phyloP scores from a whole-genome alignment of 1,139 yeast species.

The Eremothecium coryli region DNA sequence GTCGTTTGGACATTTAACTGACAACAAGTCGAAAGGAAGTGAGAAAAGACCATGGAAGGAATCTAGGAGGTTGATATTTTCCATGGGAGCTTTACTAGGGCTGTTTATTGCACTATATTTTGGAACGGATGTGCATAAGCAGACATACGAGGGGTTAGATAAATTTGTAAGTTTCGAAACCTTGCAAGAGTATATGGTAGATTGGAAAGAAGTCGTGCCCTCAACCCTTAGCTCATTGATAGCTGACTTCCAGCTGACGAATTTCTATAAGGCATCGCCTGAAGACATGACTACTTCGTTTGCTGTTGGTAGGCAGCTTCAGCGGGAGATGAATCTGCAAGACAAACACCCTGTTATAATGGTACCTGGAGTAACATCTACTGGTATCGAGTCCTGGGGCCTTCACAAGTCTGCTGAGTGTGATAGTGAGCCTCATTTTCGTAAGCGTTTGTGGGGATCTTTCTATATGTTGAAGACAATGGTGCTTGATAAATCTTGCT shows the following conservation, averaged over 20 bases:
- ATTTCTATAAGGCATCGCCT: conserved; percentile 13
- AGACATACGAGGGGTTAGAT: conserved; percentile 35
- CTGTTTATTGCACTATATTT: conserved; percentile 54
- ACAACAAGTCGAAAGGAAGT: no score
- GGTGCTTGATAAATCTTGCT: conserved; percentile 84
- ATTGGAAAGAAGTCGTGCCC: conserved; percentile 66
- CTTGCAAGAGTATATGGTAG: conserved; percentile 43
- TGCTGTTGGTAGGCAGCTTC: conserved; percentile 72
- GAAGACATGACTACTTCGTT: conserved; percentile 68
- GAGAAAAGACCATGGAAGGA: conserved; percentile 25
- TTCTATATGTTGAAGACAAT: conserved; percentile 89
- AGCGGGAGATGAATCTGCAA: conserved; percentile 40
- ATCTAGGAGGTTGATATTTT: conserved; percentile 34
- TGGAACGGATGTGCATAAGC: conserved; percentile 33
- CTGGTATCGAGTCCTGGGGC: conserved; percentile 94
- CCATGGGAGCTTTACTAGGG: conserved; percentile 64
- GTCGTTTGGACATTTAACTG: no score
- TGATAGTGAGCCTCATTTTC: conserved; percentile 73
- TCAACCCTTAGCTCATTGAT: conserved; percentile 52
- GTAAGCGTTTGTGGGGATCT: conserved; percentile 93
- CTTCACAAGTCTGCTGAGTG: conserved; percentile 65
- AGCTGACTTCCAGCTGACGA: conserved; percentile 40
- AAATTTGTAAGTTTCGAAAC: conserved; percentile 47
- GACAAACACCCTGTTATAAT: conserved; percentile 72
- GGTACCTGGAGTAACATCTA: conserved; percentile 94